Evolutionary conservation across 2,329 filamentous ascomycete genomes (phyloP), one percentile per base, ranked within the genome.

Genomic region (Colletotrichum lentis): DNA sequence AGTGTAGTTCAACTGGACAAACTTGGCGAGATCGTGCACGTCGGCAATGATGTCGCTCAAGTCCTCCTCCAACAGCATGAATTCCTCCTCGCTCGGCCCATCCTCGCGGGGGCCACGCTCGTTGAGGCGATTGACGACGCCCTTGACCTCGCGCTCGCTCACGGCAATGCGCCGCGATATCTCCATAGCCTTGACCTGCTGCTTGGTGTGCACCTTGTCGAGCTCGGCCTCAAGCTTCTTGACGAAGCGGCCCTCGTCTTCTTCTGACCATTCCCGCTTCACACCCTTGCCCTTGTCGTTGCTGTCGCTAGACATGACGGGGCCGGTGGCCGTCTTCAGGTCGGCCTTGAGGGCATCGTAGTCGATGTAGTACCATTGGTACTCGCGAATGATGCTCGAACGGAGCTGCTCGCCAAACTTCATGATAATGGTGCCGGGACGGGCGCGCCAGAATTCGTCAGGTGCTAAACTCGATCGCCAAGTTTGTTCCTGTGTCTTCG

Each of bases 1-100:
- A 0, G 95, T 98, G 77, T 99, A 99, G 81, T 99, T 99, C 77
- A 99, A 83, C 82, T 97, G 95, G 7, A 97, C 96, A 78, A 97
- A 99, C 81, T 98, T 98, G 79, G 96, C 94, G 69, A 99, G 86
- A 76, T 99, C 96, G 80, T 99, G 95, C 24, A 99, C 96, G 76
- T 99, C 95, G 73, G 96, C 96, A 77, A 99, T 99, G 76, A 99
- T 94, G 78, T 99, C 96, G 80, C 94, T 97, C 75, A 99, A 82
- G 75, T 97, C 94, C 77, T 97, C 92, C 82, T 99, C 96, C 39
- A 98, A 86, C 74, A 97, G 82, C 83, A 96, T 88, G 75, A 97
- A 98, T 77, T 98, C 95, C 72, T 97, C 94, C 78, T 98, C 96
- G 24, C 88, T 89, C 0, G 93, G 91, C 1, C 84, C 84, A 54